phyloP scores from a whole-genome alignment of 345 rosid species.

The Euphorbia tirucalli region DNA sequence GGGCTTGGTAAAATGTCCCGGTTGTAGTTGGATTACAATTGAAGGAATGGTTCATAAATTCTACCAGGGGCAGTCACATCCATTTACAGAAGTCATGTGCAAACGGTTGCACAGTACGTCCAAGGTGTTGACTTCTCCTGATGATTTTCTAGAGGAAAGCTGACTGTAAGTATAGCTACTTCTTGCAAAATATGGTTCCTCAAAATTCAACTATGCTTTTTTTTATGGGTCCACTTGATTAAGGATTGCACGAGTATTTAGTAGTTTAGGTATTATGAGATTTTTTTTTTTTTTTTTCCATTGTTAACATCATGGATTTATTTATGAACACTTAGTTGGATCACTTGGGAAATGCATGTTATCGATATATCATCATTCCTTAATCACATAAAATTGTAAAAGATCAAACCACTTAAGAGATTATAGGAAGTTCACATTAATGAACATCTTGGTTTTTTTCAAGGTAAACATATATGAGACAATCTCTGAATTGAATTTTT shows the following conservation, averaged over 20 bases:
- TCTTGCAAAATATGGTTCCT: background rate
- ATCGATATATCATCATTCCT: too few species aligned
- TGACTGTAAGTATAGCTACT: background rate
- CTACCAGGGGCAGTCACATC: constrained; percentile 25
- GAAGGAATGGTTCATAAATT: constrained; percentile 18
- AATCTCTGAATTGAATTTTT: background rate
- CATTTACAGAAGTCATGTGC: constrained; percentile 7
- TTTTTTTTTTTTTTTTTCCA: background rate
- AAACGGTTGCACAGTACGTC: constrained; percentile 10
- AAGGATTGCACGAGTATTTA: background rate
- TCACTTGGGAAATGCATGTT: too few species aligned
- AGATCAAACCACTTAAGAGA: too few species aligned
- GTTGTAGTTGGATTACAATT: constrained; percentile 26
- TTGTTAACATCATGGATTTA: background rate
- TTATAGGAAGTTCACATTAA: too few species aligned
- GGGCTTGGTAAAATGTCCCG: constrained; percentile 22
- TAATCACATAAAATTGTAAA: too few species aligned
- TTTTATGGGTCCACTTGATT: background rate
- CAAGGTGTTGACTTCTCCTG: constrained; percentile 5
- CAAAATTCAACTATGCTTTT: background rate
- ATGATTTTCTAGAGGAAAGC: constrained; percentile 2
- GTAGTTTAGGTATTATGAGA: background rate
- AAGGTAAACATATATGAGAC: background rate
- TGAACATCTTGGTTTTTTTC: too few species aligned
- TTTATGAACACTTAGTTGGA: background rate